phyloP scores from a whole-genome alignment of 2,329 filamentous ascomycete species.

The Talaromyces funiculosus region DNA sequence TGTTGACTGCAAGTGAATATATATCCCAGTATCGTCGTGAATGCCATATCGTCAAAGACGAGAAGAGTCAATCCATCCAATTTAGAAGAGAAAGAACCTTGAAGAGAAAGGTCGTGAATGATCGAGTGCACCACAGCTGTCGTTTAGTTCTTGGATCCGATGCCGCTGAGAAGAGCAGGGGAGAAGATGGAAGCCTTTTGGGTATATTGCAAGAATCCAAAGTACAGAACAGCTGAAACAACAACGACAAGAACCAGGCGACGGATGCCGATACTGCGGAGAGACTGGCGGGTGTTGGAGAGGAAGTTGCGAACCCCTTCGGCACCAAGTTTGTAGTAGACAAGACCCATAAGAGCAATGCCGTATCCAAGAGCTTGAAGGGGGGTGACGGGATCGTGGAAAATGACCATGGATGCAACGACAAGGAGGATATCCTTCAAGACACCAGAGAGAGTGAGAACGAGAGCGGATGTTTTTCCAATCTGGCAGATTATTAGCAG shows the following conservation, averaged over 20 bases:
- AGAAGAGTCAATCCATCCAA: background rate
- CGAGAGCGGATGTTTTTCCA: conserved; percentile 78
- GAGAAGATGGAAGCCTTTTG: background rate
- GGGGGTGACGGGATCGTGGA: conserved; percentile 63
- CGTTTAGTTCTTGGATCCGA: conserved; percentile 3
- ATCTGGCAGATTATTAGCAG: conserved; percentile 52
- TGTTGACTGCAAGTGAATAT: conserved; percentile 1
- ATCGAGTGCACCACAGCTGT: background rate
- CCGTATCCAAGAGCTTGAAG: conserved; percentile 73
- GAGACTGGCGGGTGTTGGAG: background rate
- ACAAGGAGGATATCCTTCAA: conserved; percentile 85
- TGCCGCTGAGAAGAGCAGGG: background rate
- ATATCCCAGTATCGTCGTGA: background rate
- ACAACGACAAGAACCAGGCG: background rate
- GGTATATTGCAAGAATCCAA: background rate
- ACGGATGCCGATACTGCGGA: background rate
- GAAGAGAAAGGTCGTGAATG: background rate
- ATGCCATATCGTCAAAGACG: conserved; percentile 2
- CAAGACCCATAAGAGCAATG: conserved; percentile 61
- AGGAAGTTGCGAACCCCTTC: conserved; percentile 40
- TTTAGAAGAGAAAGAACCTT: background rate
- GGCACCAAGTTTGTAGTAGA: conserved; percentile 65
- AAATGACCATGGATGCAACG: conserved; percentile 67
- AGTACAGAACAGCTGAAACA: background rate
- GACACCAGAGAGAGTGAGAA: conserved; percentile 78